Base-by-base conservation (phyloP, 176 grass and related monocot genomes). In the Hordeum marinum region DNA sequence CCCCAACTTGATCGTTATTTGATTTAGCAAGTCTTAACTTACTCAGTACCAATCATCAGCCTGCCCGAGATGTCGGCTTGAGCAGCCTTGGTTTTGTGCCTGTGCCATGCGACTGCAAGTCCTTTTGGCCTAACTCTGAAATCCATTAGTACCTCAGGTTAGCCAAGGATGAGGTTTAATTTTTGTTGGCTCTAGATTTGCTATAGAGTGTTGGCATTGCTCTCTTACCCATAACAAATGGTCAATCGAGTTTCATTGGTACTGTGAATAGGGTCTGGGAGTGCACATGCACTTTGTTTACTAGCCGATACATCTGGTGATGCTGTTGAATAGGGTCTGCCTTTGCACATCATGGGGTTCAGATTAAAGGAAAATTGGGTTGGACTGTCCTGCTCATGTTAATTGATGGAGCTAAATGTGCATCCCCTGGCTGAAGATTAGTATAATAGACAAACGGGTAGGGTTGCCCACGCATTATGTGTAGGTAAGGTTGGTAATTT, bases 21-120 rank as follows among this genome's bases (percentile, higher is more conserved):
- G 32, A 34, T 34, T 34, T 34, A 34, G 32, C 32, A 34, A 2
- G 32, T 34, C 32, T 34, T 34, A 34, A 91, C 75, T 97, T 91
- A 91, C 90, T 94, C 80, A 91, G 92, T 84, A 97, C 90, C 82
- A 92, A n/a, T 97, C 88, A 94, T 94, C 83, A 92, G 94, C 25
- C 94, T 92, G 60, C 94, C 92, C 1, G 94, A 97, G 6, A 97
- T 92, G 42, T 94, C 24, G 13, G 5, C 23, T 18, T 45, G n/a
- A 27, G 34, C 54, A 82, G 12, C 6, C 36, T 34, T 84, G 65
- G 45, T 77, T 57, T 14, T 80, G 27, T 80, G 73, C 63, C 41
- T 25, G 66, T 71, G 54, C 24, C 32, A 34, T 34, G 32, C 32
- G 4, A 34, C 32, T 34, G 32, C 4, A 34, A 4, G 32, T 34